These are phyloP conservation scores for Zymoseptoria pseudotritici DNA, from an alignment of 2,329 filamentous ascomycete species.

Conservation along the genomic window DNA sequence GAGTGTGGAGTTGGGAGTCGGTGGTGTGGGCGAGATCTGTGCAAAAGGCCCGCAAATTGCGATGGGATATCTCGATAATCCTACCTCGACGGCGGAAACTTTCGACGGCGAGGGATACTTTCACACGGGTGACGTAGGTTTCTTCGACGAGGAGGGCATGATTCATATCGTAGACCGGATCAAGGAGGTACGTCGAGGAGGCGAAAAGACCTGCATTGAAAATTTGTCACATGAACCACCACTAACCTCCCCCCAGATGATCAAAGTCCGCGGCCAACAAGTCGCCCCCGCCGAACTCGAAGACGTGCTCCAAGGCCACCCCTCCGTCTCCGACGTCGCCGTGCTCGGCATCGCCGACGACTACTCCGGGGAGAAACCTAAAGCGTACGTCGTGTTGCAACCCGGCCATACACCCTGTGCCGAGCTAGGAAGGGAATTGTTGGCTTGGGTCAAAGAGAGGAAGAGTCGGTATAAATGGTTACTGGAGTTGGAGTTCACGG, in stretches of 20 bases:
- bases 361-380: conserved; percentile 50
- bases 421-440: conserved; percentile 40
- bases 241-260: conserved; percentile 35
- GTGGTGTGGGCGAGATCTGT: conserved; percentile 44
- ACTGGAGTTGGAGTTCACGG: conserved; percentile 57
- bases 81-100: no score
- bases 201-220: no score
- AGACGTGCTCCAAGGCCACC: conserved; percentile 52
- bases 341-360: conserved; percentile 49
- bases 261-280: conserved; percentile 59
- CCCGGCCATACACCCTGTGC: conserved; percentile 5
- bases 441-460: conserved; percentile 55
- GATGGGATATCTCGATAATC: no score
- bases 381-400: conserved; percentile 50
- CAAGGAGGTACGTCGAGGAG: conserved; percentile 42
- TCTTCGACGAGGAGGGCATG: conserved; percentile 49
- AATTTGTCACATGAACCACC: no score
- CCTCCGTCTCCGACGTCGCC: conserved; percentile 50
- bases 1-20: conserved; percentile 40
- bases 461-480: conserved; percentile 64
- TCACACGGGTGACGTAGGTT: conserved; percentile 53
- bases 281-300: conserved; percentile 59
- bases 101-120: no score
- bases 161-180: conserved; percentile 54
- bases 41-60: conserved; percentile 32